These are phyloP conservation scores for Septoria linicola DNA, from an alignment of 2,329 filamentous ascomycete genomes.

Conservation along the genomic window DNA sequence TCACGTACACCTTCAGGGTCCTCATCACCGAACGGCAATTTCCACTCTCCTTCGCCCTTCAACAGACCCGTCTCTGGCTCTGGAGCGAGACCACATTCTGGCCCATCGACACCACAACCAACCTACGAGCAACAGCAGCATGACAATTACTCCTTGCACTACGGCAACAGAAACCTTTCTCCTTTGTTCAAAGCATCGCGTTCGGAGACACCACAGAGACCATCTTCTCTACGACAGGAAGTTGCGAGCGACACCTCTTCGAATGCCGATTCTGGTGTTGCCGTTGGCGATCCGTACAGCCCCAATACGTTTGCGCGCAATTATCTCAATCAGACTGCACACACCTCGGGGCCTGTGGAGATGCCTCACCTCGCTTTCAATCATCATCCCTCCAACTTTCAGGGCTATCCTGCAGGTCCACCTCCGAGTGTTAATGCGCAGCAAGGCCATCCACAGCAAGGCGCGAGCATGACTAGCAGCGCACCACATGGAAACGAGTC, in stretches of 20 bases:
- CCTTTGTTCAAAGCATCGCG: conserved; percentile 51
- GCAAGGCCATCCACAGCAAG: conserved; percentile 16
- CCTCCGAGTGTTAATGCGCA: conserved; percentile 15
- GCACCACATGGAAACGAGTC: conserved; percentile 15
- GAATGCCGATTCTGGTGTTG: conserved; percentile 19
- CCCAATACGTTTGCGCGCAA: conserved; percentile 33
- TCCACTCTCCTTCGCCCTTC: conserved; percentile 43
- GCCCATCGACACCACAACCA: conserved; percentile 30
- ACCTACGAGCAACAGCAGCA: conserved; percentile 28
- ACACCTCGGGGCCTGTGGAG: conserved; percentile 23
- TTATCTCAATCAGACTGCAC: conserved; percentile 38
- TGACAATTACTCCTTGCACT: conserved; percentile 37
- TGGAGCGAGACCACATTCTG: conserved; percentile 24
- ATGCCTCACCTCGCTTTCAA: conserved; percentile 24
- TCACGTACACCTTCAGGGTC: conserved; percentile 24
- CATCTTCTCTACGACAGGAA: conserved; percentile 47
- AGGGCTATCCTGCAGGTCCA: conserved; percentile 11
- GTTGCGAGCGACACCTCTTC: conserved; percentile 29
- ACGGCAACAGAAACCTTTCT: conserved; percentile 51
- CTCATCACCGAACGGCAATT: conserved; percentile 19
- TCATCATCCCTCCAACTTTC: conserved; percentile 14
- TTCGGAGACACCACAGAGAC: conserved; percentile 43
- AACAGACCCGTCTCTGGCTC: conserved; percentile 30
- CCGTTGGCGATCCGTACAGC: conserved; percentile 22
- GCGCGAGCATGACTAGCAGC: conserved; percentile 13